Percentiles rank a stretch among this genome's conserved stretches.
Conservation (phyloP, 2,329 filamentous ascomycete species). For the Parastagonospora nodorum region DNA sequence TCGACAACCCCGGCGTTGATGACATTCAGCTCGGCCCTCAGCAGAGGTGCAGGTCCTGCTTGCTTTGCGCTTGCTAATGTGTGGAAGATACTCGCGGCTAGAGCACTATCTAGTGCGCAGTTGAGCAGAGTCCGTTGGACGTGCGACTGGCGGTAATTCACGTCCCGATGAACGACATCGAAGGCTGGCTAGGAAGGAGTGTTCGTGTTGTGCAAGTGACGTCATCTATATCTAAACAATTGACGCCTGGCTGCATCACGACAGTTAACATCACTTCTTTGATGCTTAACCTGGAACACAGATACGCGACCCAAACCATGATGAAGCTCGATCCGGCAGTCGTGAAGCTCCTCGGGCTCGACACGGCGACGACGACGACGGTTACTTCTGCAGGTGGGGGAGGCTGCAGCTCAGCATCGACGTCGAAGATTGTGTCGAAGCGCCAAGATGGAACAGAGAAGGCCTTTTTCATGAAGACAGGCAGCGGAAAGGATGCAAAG, state of each 20-base stretch:
- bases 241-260: not conserved
- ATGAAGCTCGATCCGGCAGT: conserved; percentile 68
- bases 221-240: not conserved
- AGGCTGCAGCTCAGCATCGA: conserved; percentile 67
- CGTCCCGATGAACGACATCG: not conserved
- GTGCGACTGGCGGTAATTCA: not conserved
- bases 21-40: not conserved
- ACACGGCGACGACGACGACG: conserved; percentile 57
- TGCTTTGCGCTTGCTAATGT: not conserved
- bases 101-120: not conserved
- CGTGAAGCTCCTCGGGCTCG: conserved; percentile 63
- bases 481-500: conserved; percentile 62
- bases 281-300: not conserved
- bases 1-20: not conserved
- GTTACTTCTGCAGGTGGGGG: conserved; percentile 68
- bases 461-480: conserved; percentile 75
- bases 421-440: conserved; percentile 62
- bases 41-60: not conserved
- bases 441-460: conserved; percentile 55
- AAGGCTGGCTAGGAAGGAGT: too few species aligned
- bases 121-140: not conserved
- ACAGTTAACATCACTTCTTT: not conserved
- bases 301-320: conserved; percentile 2
- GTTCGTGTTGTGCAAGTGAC: not conserved
- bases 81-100: not conserved